These are phyloP conservation scores for Mycena crocata DNA, from an alignment of 768 basidiomycete species.

Conservation along the genomic window DNA sequence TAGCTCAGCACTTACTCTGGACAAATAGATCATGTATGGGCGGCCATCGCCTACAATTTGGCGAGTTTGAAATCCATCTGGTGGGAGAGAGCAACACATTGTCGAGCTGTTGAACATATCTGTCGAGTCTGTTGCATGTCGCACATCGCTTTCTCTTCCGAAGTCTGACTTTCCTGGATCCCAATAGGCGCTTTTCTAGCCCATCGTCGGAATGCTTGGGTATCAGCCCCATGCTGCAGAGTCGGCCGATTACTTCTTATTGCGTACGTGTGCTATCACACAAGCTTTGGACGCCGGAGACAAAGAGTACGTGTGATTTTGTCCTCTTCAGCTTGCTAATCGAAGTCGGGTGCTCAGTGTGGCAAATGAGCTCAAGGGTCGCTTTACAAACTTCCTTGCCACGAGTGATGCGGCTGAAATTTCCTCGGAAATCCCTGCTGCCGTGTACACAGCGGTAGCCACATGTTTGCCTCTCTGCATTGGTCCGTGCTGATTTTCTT, in stretches of 20 bases:
- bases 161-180: background rate
- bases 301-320: constrained; percentile 41
- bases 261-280: constrained; percentile 69
- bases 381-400: constrained; percentile 21
- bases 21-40: constrained; percentile 69
- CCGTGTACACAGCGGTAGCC: constrained; percentile 23
- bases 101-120: constrained; percentile 56
- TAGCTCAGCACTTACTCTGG: background rate
- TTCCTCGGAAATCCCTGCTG: constrained; percentile 10
- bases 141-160: background rate
- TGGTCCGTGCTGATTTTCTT: constrained; percentile 5
- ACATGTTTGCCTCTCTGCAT: constrained; percentile 1
- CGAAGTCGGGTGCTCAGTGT: constrained; percentile 50
- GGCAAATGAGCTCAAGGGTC: constrained; percentile 59
- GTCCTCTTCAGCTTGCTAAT: constrained; percentile 2
- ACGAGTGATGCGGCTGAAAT: background rate
- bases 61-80: constrained; percentile 61
- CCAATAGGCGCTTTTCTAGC: constrained; percentile 58
- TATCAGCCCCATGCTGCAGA: constrained; percentile 67
- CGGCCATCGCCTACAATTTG: constrained; percentile 60
- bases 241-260: constrained; percentile 53
- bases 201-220: constrained; percentile 69
- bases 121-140: constrained; percentile 44
- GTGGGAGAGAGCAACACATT: constrained; percentile 70
- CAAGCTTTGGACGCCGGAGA: constrained; percentile 59